These are phyloP conservation scores for Chlorella sp. DNA, from an alignment of 139 green algal species.

Conservation along the genomic window DNA sequence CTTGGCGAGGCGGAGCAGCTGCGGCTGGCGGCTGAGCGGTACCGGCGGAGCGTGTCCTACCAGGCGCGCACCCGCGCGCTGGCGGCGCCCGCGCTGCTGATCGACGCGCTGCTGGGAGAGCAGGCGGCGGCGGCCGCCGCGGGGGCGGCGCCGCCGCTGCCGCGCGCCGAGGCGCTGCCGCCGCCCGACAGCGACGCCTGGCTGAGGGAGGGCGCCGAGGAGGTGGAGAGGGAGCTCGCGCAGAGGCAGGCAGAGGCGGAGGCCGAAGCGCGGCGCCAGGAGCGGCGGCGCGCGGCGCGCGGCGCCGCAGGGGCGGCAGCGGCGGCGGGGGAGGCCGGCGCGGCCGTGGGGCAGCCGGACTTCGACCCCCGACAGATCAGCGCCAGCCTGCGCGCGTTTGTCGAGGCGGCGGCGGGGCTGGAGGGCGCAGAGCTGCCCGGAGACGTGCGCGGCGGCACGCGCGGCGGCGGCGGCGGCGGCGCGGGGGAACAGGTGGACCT, in stretches of 20 bases:
- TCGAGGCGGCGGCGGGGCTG: constrained; percentile 40
- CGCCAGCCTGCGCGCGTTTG: constrained; percentile 47
- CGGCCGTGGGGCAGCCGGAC: background rate
- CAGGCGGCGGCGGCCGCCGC: background rate
- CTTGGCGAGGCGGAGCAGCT: constrained; percentile 10
- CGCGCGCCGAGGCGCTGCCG: background rate
- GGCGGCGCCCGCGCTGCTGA: background rate
- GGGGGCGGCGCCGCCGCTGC: too few species aligned
- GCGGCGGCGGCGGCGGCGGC: background rate
- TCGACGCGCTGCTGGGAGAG: constrained; percentile 16
- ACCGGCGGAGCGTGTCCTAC: constrained; percentile 15
- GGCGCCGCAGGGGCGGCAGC: background rate
- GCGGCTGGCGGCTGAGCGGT: constrained; percentile 32
- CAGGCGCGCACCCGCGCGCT: background rate
- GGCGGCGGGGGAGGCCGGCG: background rate
- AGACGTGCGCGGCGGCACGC: background rate
- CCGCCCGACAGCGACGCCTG: constrained; percentile 52
- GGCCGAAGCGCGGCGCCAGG: background rate
- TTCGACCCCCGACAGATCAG: constrained; percentile 57
- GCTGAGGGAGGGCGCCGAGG: constrained; percentile 39
- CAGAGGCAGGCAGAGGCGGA: constrained; percentile 29
- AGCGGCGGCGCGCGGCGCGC: constrained; percentile 1
- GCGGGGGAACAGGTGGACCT: background rate
- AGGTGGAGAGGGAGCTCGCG: constrained; percentile 53
- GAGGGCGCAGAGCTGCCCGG: constrained; percentile 59